These are phyloP conservation scores for Beauveria bassiana DNA, from an alignment of 2,329 filamentous ascomycete species.

Conservation along the genomic window DNA sequence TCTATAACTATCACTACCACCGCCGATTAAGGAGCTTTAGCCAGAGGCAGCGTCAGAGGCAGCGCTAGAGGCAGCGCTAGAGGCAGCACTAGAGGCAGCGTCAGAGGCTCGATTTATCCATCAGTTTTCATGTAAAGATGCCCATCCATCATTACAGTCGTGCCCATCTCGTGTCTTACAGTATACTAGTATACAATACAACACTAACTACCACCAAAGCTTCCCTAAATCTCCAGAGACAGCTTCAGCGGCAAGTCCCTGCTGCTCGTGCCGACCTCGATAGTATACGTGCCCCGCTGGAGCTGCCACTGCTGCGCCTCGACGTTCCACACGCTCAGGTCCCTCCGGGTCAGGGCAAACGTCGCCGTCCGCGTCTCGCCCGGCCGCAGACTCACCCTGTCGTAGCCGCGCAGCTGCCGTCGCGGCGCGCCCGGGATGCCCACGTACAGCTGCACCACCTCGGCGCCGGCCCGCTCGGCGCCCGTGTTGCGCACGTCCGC, in stretches of 20 bases:
- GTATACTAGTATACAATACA: too few species aligned
- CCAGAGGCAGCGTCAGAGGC: too few species aligned
- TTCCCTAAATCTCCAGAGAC: constrained; percentile 25
- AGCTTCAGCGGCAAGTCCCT: constrained; percentile 34
- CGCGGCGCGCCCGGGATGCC: constrained; percentile 46
- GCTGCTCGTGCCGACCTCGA: constrained; percentile 42
- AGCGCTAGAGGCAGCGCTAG: too few species aligned
- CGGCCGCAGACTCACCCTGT: constrained; percentile 46
- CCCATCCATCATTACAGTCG: too few species aligned
- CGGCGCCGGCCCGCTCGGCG: constrained; percentile 29
- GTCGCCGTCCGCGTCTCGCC: constrained; percentile 35
- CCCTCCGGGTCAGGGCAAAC: constrained; percentile 52
- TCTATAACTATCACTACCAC: too few species aligned
- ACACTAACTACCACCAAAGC: not conserved
- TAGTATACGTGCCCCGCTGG: constrained; percentile 33
- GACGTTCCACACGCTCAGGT: constrained; percentile 60
- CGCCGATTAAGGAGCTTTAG: too few species aligned
- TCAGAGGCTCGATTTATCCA: too few species aligned
- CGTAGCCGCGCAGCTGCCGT: constrained; percentile 58
- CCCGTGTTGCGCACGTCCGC: constrained; percentile 37
- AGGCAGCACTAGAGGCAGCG: too few species aligned
- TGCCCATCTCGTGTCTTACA: too few species aligned
- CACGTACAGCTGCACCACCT: constrained; percentile 43
- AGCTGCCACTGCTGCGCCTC: constrained; percentile 53
- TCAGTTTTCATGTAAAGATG: too few species aligned